Evolutionary conservation across 78 protist genomes (phyloP), one percentile per base, ranked within the genome.

Genomic region (Dictyostelium brefeldianum): DNA sequence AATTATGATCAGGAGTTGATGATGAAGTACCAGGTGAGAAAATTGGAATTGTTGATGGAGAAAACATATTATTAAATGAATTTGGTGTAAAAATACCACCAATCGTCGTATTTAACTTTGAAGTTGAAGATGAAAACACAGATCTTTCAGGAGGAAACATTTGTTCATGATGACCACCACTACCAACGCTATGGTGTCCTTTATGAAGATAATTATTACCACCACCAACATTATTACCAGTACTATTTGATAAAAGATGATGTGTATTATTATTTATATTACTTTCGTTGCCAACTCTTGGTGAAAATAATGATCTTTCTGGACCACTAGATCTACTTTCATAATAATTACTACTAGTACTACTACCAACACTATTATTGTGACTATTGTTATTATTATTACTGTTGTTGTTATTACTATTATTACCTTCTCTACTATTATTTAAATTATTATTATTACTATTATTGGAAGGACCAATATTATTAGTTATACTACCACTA

Each of bases 21-120:
- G 69, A 59, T 20, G 78, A 20, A 9, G 53, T 71, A 15, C 78
- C 43, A 17, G 78, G 78, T 15, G 78, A 71, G 43, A 71, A 20
- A 0, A 46, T 41, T 71, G 14, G 22, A 43, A 17, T 43, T 3
- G 56, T 41, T 71, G 14, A 2, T 7, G 48, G 20, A 11, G 48
- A 71, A 59, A 17, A 17, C 22, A 51, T 14, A 3, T 51, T 8
- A 8, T 14, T 14, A 14, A 51, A 51, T 51, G 56, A 51, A 51
- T 36, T 36, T 36, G 43, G 43, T 36, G 43, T 36, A 36, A 36
- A 36, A 3, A 36, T 36, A 36, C 2, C 43, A 36, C 43, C 2
- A 36, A 36, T 36, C 2, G 43, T 36, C 2, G 43, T 36, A 36
- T 36, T 36, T 36, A 36, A 36, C 43, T 36, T 36, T 36, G 43